phyloP scores from a whole-genome alignment of 225 moss, liverwort and hornwort genomes.

The Lunularia cruciata region DNA sequence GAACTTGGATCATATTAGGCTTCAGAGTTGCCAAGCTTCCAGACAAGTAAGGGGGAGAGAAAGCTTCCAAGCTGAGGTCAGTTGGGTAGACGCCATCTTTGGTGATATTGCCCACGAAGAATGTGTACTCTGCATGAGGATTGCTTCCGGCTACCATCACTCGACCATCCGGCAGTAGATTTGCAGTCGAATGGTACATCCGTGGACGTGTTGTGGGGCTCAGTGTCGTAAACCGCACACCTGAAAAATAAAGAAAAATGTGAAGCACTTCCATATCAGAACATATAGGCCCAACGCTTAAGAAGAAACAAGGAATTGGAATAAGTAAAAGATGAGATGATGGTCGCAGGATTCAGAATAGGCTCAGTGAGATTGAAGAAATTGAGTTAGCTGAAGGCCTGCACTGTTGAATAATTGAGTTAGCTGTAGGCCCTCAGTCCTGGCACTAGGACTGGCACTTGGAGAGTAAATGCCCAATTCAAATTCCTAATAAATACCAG shows the following conservation, averaged over 20 bases:
- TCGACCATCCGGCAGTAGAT: conserved; percentile 46
- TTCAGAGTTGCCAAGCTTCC: conserved; percentile 25
- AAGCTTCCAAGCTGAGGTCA: conserved; percentile 47
- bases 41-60: conserved; percentile 42
- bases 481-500: too few relatives aligned
- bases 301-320: neutral
- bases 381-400: neutral
- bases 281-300: neutral
- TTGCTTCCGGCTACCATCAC: conserved; percentile 49
- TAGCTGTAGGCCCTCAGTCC: too few relatives aligned
- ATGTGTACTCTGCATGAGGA: conserved; percentile 29
- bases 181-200: conserved; percentile 51
- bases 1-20: conserved; percentile 33
- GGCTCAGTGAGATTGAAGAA: too few relatives aligned
- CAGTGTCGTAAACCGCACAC: conserved; percentile 26
- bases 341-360: too few relatives aligned
- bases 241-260: too few relatives aligned
- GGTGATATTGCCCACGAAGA: neutral
- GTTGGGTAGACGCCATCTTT: conserved; percentile 34
- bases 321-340: too few relatives aligned
- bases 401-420: too few relatives aligned
- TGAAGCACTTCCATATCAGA: too few relatives aligned
- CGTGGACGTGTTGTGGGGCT: conserved; percentile 36
- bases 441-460: too few relatives aligned
- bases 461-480: neutral